These are phyloP conservation scores for Corylus avellana DNA, from an alignment of 306 rosid species.

Conservation along the genomic window DNA sequence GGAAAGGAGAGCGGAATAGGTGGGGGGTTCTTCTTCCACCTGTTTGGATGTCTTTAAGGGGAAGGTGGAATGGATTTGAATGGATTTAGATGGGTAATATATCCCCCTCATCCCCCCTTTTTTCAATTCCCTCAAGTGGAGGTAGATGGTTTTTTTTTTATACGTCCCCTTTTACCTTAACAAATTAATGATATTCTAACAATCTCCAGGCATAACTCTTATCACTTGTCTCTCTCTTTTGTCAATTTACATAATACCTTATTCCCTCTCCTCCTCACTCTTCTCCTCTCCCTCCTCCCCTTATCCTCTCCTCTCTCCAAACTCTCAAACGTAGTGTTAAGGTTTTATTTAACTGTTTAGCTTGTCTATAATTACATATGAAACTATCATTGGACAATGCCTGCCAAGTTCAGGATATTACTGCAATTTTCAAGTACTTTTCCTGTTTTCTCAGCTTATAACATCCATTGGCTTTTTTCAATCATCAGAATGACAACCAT, in stretches of 20 bases:
- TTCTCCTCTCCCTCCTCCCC: no score
- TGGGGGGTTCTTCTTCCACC: neutral
- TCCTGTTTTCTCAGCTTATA: slow-evolving; percentile 3
- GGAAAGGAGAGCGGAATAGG: neutral
- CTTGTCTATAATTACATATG: slow-evolving; percentile 1
- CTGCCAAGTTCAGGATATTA: neutral
- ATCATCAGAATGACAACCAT: slow-evolving; percentile 27
- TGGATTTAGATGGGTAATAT: neutral
- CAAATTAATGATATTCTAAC: no score
- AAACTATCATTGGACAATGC: neutral
- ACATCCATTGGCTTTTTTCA: slow-evolving; percentile 6
- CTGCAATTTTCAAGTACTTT: slow-evolving; percentile 6
- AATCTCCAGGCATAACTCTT: no score
- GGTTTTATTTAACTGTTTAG: neutral
- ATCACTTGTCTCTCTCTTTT: no score
- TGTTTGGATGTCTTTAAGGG: neutral
- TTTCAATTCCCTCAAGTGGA: neutral
- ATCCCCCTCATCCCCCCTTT: neutral
- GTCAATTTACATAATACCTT: no score
- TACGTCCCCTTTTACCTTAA: no score
- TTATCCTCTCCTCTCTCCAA: neutral
- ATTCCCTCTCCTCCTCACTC: no score
- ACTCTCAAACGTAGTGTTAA: neutral
- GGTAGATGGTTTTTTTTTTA: neutral
- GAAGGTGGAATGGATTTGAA: neutral